A percentile compares a stretch with the other conserved stretches of the same genome.
These are phyloP conservation scores for Uromyces viciae-fabae DNA, from an alignment of 1,284 basidiomycete species.

Conservation along the genomic window DNA sequence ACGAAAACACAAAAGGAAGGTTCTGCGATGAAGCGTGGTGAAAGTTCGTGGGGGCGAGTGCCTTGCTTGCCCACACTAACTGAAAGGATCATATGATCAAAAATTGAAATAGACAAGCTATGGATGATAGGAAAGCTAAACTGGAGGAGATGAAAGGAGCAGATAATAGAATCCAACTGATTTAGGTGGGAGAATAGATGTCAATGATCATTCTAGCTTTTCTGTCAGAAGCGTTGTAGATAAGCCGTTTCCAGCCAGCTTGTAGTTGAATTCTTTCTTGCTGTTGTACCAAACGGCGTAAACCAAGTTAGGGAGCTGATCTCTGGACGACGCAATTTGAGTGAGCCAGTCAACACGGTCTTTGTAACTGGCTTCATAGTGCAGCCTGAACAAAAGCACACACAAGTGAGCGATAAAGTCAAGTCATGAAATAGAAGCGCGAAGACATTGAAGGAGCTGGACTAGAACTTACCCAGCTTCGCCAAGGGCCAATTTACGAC, in stretches of 20 bases:
- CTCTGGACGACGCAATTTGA: constrained; percentile 46
- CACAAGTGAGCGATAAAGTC: constrained; percentile 49
- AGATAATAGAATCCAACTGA: background rate
- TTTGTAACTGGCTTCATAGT: background rate
- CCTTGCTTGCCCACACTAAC: constrained; percentile 2
- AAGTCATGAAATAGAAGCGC: background rate
- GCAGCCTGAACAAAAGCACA: constrained; percentile 46
- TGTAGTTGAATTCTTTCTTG: constrained; percentile 30
- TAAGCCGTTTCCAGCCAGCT: constrained; percentile 10
- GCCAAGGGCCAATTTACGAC: constrained; percentile 54
- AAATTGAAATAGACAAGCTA: background rate
- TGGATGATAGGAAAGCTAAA: background rate
- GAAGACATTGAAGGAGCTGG: background rate
- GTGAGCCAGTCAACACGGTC: constrained; percentile 18
- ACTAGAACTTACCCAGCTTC: constrained; percentile 52
- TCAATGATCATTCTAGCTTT: background rate
- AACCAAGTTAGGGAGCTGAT: constrained; percentile 52
- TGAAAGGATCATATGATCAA: background rate
- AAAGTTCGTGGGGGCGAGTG: background rate
- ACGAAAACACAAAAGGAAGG: no score
- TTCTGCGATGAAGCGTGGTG: no score
- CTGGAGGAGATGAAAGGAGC: background rate
- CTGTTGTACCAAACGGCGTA: constrained; percentile 55
- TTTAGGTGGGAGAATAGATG: background rate
- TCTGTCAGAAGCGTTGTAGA: constrained; percentile 14